phyloP scores from a whole-genome alignment of 371 early-diverging fungal genomes.

The Saksenaea vasiformis region DNA sequence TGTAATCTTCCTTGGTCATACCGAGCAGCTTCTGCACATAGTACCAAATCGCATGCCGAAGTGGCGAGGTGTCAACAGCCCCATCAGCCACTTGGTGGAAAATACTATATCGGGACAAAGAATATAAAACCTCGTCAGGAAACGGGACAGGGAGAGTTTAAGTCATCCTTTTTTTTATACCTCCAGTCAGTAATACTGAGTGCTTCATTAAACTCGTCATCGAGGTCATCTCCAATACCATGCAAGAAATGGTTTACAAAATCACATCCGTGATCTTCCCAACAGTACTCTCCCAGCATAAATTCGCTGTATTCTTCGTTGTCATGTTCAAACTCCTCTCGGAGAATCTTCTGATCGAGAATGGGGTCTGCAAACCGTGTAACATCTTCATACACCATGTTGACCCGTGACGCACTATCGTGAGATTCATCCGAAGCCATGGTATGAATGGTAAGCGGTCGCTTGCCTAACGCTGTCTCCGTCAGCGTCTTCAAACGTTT shows the following conservation, averaged over 20 bases:
- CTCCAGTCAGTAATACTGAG: constrained; percentile 65
- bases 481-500: background rate
- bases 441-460: constrained; percentile 7
- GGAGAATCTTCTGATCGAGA: constrained; percentile 15
- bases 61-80: constrained; percentile 60
- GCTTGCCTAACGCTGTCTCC: background rate
- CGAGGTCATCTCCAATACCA: constrained; percentile 60
- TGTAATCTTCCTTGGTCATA: constrained; percentile 64
- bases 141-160: background rate
- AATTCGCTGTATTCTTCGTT: constrained; percentile 50
- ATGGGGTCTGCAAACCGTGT: constrained; percentile 50
- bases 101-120: constrained; percentile 21
- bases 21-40: constrained; percentile 64
- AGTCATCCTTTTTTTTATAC: too few species aligned
- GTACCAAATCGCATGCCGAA: constrained; percentile 67
- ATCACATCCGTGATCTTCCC: constrained; percentile 70
- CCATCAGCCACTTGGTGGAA: constrained; percentile 52
- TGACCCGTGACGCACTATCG: constrained; percentile 4
- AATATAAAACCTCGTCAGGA: constrained; percentile 7
- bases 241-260: constrained; percentile 64
- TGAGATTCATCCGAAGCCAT: constrained; percentile 5
- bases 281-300: constrained; percentile 63
- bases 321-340: constrained; percentile 39
- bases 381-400: constrained; percentile 55
- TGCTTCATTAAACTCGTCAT: constrained; percentile 62